These are phyloP conservation scores for Cercospora berteroae DNA, from an alignment of 2,329 filamentous ascomycete genomes.

Conservation along the genomic window DNA sequence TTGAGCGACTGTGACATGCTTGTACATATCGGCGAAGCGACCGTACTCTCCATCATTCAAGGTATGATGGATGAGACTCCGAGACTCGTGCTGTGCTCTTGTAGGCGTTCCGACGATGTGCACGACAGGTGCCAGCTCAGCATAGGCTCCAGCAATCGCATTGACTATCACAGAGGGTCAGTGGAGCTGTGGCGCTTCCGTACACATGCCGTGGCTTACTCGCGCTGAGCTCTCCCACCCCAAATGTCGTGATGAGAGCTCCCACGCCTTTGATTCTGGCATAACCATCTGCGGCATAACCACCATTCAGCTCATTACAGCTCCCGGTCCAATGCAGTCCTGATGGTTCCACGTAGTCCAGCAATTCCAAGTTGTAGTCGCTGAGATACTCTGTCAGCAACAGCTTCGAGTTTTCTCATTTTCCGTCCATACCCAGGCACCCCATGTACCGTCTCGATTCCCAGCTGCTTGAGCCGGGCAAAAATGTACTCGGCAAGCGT, in stretches of 20 bases:
- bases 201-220: constrained; percentile 1
- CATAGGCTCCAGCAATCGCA: constrained; percentile 45
- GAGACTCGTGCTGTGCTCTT: constrained; percentile 7
- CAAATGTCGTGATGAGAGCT: constrained; percentile 58
- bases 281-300: constrained; percentile 19
- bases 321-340: constrained; percentile 55
- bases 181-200: neutral
- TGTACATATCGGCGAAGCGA: constrained; percentile 21
- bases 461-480: constrained; percentile 18
- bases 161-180: constrained; percentile 34
- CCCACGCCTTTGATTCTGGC: constrained; percentile 32
- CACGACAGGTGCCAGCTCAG: constrained; percentile 46
- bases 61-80: constrained; percentile 9
- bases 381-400: constrained; percentile 24
- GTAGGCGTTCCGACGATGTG: constrained; percentile 41
- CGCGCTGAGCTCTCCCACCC: constrained; percentile 54
- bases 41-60: constrained; percentile 18
- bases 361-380: constrained; percentile 49
- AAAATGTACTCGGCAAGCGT: constrained; percentile 22
- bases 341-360: constrained; percentile 57
- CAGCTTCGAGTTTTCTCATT: neutral
- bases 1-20: constrained; percentile 22
- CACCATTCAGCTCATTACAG: constrained; percentile 19
- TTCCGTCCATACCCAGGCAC: constrained; percentile 36
- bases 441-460: constrained; percentile 16